These are phyloP conservation scores for Violaceomyces palustris DNA, from an alignment of 1,284 basidiomycete species.

Conservation along the genomic window DNA sequence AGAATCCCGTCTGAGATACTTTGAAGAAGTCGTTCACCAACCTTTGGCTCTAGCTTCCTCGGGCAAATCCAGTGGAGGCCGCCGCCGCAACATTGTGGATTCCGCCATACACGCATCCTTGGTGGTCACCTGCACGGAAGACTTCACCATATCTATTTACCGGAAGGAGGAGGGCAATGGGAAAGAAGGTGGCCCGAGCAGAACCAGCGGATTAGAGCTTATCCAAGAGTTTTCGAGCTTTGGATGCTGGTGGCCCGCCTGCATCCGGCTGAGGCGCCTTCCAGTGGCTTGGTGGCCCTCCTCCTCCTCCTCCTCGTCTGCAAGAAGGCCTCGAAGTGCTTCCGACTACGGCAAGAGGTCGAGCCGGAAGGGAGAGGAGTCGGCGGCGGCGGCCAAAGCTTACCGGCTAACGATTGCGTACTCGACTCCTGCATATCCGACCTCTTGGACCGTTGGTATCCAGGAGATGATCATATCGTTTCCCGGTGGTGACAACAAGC, in stretches of 20 bases:
- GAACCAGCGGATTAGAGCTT: background rate
- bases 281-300: conserved; percentile 12
- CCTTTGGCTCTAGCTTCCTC: background rate
- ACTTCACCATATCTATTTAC: conserved; percentile 38
- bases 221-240: conserved; percentile 18
- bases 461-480: conserved; percentile 41
- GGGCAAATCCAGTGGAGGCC: background rate
- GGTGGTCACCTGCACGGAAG: conserved; percentile 43
- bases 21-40: conserved; percentile 8
- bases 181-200: too few species aligned
- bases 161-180: background rate
- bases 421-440: conserved; percentile 42
- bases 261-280: conserved; percentile 22
- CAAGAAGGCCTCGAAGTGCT: background rate
- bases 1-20: too few species aligned
- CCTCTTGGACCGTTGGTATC: conserved; percentile 43
- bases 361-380: background rate
- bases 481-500: background rate
- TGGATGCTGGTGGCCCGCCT: conserved; percentile 27
- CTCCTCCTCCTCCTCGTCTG: background rate
- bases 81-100: conserved; percentile 5
- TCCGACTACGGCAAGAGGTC: background rate
- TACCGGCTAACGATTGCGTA: conserved; percentile 44
- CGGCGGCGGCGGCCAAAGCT: background rate
- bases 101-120: conserved; percentile 34